Percentiles rank a stretch among this genome's conserved stretches.
These are phyloP conservation scores for Westerdykella aurantiaca DNA, from an alignment of 2,329 filamentous ascomycete species.

Conservation along the genomic window DNA sequence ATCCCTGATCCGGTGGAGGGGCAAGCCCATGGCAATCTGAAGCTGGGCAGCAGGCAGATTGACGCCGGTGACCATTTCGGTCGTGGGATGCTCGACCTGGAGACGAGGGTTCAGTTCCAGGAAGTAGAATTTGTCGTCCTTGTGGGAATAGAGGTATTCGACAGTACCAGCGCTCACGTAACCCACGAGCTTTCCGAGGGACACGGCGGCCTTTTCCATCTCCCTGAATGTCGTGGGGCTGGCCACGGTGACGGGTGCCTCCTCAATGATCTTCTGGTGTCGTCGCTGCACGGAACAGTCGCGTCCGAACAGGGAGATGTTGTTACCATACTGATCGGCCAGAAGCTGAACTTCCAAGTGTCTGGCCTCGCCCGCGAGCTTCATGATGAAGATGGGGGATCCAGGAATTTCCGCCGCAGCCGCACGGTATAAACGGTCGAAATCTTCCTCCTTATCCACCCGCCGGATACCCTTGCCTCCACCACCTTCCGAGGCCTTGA, in stretches of 20 bases:
- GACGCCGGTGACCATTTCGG: conserved; percentile 98
- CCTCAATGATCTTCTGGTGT: conserved; percentile 99
- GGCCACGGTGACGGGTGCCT: conserved; percentile 95
- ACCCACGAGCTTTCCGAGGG: conserved; percentile 86
- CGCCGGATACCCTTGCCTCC: conserved; percentile 99
- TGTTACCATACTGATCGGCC: conserved; percentile 98
- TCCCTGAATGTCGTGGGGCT: conserved; percentile 82
- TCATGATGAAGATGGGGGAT: conserved; percentile 99
- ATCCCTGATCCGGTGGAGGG: conserved; percentile 89
- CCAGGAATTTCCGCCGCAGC: conserved; percentile 96
- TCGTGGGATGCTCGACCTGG: conserved; percentile 98
- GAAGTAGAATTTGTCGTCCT: conserved; percentile 99
- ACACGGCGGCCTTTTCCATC: conserved; percentile 96
- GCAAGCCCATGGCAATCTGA: conserved; percentile 97
- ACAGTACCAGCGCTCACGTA: conserved; percentile 99
- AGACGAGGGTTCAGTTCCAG: conserved; percentile 97
- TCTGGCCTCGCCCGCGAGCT: conserved; percentile 90
- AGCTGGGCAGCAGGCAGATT: conserved; percentile 96
- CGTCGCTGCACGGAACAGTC: conserved; percentile 97
- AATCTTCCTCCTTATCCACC: conserved; percentile 77
- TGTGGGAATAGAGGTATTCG: conserved; percentile 96
- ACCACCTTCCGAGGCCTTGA: conserved; percentile 99
- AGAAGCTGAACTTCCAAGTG: conserved; percentile 97
- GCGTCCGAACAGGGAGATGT: conserved; percentile 96
- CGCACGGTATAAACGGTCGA: conserved; percentile 84